Evolutionary conservation across 1,284 basidiomycete species (phyloP).

Genomic region (Fomitopsis betulina): DNA sequence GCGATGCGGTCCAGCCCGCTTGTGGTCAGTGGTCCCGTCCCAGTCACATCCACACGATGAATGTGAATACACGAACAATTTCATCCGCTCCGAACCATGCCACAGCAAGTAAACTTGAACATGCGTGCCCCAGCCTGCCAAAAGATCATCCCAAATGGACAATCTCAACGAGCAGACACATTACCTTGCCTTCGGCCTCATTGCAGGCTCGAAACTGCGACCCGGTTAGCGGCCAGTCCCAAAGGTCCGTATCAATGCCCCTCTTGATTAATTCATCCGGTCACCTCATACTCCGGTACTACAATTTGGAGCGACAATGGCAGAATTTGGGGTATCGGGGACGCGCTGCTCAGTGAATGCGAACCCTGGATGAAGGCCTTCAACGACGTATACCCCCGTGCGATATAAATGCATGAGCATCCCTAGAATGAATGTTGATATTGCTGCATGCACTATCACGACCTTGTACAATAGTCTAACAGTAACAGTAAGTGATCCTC

Average conservation of each 20-base stretch:
- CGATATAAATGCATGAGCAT: too few species aligned
- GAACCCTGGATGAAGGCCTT: not conserved
- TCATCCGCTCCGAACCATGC: constrained; percentile 8
- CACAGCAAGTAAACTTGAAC: too few species aligned
- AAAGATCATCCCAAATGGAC: not conserved
- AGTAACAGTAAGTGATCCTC: too few species aligned
- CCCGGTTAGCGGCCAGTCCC: constrained; percentile 15
- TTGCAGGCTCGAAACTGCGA: constrained; percentile 24
- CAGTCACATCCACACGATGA: constrained; percentile 19
- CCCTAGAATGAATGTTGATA: too few species aligned
- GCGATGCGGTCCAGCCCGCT: constrained; percentile 12
- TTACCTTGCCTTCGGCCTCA: constrained; percentile 25
- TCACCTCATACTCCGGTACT: not conserved
- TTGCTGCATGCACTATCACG: too few species aligned
- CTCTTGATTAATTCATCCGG: not conserved
- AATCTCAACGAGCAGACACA: too few species aligned
- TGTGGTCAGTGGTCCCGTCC: constrained; percentile 25
- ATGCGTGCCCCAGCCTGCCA: not conserved
- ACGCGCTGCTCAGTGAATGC: not conserved
- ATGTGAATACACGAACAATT: constrained; percentile 26
- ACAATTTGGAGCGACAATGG: not conserved
- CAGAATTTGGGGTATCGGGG: too few species aligned
- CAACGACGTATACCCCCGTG: too few species aligned
- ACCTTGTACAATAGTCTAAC: too few species aligned
- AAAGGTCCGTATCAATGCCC: constrained; percentile 12